Evolutionary conservation across 176 grass and related monocot genomes (phyloP).

Genomic region (Aechmea fasciata): DNA sequence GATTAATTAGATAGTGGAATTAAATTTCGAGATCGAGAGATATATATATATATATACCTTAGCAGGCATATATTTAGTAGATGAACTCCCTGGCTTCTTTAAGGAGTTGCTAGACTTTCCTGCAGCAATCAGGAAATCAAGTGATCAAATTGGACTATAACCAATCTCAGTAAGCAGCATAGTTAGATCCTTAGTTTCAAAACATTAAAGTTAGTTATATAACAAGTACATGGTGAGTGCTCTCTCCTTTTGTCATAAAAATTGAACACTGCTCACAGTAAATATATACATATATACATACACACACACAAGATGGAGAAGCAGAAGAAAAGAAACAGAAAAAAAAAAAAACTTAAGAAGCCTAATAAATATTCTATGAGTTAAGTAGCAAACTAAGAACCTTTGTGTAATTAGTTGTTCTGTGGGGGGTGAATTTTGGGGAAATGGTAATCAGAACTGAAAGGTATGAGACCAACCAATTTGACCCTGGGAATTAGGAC

Average conservation of each 20-base stretch:
- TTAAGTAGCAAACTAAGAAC: conserved; percentile 23
- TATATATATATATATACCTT: conserved; percentile 1
- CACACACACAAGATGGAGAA: no score
- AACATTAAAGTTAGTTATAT: background rate
- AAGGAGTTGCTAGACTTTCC: conserved; percentile 10
- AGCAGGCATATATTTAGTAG: conserved; percentile 1
- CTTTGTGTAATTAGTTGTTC: conserved; percentile 58
- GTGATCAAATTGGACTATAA: no score
- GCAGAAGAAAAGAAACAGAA: no score
- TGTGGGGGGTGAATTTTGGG: conserved; percentile 53
- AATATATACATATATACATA: no score
- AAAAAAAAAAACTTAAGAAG: conserved; percentile 18
- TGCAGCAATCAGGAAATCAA: conserved; percentile 11
- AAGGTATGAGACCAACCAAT: conserved; percentile 28
- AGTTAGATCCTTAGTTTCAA: conserved; percentile 13
- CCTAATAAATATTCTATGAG: conserved; percentile 12
- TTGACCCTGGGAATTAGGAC: conserved; percentile 16
- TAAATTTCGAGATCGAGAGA: background rate
- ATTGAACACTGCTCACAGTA: no score
- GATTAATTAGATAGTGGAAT: background rate
- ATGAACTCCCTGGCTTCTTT: conserved; percentile 15
- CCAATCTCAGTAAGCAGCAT: background rate
- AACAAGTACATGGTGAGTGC: no score
- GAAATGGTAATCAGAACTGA: conserved; percentile 20
- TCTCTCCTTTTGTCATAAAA: no score